Evolutionary conservation across 2,329 filamentous ascomycete genomes (phyloP), one percentile per base, ranked within the genome.

Genomic region (Alternaria ventricosa): DNA sequence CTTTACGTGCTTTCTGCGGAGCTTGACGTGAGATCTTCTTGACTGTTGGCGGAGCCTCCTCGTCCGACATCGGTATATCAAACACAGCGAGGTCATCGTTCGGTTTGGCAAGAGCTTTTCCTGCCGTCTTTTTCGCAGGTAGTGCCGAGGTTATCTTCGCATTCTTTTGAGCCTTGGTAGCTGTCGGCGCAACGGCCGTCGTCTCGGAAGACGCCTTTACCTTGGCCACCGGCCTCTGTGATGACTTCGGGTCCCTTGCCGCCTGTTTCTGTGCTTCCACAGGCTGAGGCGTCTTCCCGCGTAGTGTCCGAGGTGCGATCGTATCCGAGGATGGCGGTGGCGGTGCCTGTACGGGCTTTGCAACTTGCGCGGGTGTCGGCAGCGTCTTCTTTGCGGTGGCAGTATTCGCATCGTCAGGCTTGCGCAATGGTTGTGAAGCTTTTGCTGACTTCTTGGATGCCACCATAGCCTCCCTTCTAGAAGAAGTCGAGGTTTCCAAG

Each of bases 61-160:
- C 75, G 18, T 75, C 72, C 11, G 72, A 73, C 20, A 70, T 67
- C 8, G 73, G 74, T 7, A 76, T 55, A 22, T 77, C 73, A 43
- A 76, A 76, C 4, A 74, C 58, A 25, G 70, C 71, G 13, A 67
- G 15, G 23, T 62, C 58, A 6, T 57, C 51, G 10, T 55, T 27
- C 10, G 55, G 49, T 23, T 69, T 64, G n/a, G 41, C 13, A 36
- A 58, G 3, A 13, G 46, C 45, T 28, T 50, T 65, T 41, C 33
- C 44, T 45, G 57, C n/a, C 12, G 59, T 56, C 20, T 65, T 74
- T 8, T 55, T 55, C 23, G 55, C 49, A 11, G 61, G 30, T 18
- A 30, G 45, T 43, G 51, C 41, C 9, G 60, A 15, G 23, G 23
- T 51, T 33, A 23, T 13, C 44, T 57, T 68, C 18, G 30, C 54